phyloP scores from a whole-genome alignment of 345 rosid genomes.

The Aegle marmelos region DNA sequence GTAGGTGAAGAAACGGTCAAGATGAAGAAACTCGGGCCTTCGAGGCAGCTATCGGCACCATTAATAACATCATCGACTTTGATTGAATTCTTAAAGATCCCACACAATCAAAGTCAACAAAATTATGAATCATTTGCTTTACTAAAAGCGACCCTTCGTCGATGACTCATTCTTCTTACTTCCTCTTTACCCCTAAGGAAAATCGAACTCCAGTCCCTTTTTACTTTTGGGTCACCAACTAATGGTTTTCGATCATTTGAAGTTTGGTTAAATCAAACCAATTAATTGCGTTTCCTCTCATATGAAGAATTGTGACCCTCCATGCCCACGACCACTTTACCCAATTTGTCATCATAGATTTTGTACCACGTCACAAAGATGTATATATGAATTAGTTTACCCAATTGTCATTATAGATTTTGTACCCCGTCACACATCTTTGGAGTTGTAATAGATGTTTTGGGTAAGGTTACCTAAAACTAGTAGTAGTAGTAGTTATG shows the following conservation, averaged over 20 bases:
- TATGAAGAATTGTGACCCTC: background rate
- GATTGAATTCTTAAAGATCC: conserved; percentile 1
- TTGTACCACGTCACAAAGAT: background rate
- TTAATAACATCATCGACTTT: background rate
- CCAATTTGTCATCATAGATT: background rate
- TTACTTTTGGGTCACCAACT: too few species aligned
- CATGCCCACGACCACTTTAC: too few species aligned
- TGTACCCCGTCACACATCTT: background rate
- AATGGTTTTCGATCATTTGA: background rate
- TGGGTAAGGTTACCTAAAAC: background rate
- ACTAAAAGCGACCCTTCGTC: background rate
- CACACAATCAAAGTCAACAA: conserved; percentile 23
- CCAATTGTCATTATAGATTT: background rate
- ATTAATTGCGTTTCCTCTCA: background rate
- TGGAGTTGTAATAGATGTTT: background rate
- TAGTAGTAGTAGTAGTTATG: background rate
- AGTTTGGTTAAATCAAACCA: background rate
- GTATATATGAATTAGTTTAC: too few species aligned
- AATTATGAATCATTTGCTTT: conserved; percentile 9
- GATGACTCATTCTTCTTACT: background rate
- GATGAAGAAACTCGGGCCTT: background rate
- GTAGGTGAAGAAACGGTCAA: conserved; percentile 17
- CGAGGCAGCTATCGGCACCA: background rate
- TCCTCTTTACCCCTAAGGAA: background rate
- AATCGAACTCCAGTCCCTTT: background rate